These are phyloP conservation scores for Solanum chmielewskii DNA, from an alignment of 257 asterid species.

Conservation along the genomic window DNA sequence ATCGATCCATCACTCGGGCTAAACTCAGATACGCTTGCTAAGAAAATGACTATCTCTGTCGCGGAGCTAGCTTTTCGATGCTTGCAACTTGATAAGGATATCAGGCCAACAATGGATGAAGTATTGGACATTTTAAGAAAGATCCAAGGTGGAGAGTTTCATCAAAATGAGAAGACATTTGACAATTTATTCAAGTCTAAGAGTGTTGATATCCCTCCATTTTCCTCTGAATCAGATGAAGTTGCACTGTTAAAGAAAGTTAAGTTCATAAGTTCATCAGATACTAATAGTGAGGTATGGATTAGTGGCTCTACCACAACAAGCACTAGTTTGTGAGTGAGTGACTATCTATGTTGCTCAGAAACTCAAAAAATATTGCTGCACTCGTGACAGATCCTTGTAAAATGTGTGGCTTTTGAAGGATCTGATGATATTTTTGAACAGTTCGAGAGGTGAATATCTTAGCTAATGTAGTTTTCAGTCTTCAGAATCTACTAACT, in stretches of 20 bases:
- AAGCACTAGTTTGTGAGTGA: neutral
- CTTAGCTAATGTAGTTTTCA: neutral
- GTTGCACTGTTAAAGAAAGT: neutral
- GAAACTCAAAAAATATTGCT: neutral
- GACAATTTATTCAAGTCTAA: neutral
- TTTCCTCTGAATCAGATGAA: neutral
- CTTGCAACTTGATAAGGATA: conserved; percentile 4
- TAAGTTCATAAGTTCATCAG: neutral
- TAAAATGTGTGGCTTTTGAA: neutral
- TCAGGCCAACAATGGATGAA: conserved; percentile 9
- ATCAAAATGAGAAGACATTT: neutral
- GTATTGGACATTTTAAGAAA: neutral
- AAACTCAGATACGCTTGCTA: neutral
- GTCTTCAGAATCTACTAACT: neutral
- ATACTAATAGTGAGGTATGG: neutral
- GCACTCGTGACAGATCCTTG: neutral
- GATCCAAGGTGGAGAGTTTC: neutral
- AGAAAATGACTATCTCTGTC: neutral
- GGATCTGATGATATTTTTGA: neutral
- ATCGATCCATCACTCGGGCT: neutral
- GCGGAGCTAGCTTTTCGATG: conserved; percentile 12
- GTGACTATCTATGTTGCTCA: neutral
- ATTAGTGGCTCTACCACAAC: neutral
- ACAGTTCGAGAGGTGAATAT: neutral
- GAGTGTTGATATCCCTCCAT: neutral